Evolutionary conservation across 2,329 filamentous ascomycete genomes (phyloP), one percentile per base, ranked within the genome.

Genomic region (Venturia aucupariae): DNA sequence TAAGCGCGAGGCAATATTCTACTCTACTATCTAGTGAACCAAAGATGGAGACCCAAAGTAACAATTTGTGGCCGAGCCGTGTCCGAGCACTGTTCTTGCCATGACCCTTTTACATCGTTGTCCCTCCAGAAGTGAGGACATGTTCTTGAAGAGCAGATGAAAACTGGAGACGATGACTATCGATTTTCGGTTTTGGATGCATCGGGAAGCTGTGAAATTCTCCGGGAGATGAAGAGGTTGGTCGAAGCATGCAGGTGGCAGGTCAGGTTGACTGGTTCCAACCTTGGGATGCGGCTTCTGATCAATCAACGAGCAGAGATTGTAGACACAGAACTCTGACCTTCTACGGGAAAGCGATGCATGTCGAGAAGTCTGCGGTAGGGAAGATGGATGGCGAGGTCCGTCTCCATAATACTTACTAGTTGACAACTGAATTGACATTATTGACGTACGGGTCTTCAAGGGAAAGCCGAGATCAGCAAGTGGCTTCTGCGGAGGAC

Each of bases 101-200:
- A n/a, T n/a, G n/a, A n/a, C n/a, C n/a, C n/a, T n/a, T n/a, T n/a
- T n/a, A n/a, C n/a, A n/a, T n/a, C n/a, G n/a, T n/a, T n/a, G n/a
- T n/a, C n/a, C 10, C 51, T 57, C 51, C 51, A 57, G 51, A 57
- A 35, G 27, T 8, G 51, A 32, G 17, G 30, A 35, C 15, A 17
- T 32, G 48, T 7, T 30, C 24, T 3, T 32, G 48, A 30, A 4
- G n/a, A 35, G 35, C 19, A 57, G 51, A 57, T 57, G 51, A 57
- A 57, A 57, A 57, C 30, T 57, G 51, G 51, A 57, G 27, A 27
- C 8, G 27, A 13, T 35, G 51, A 57, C 51, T 57, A 57, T 57
- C 19, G 51, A 57, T 35, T 57, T 57, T 57, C 24, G 51, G 35
- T 35, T 57, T 57, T 57, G 8, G 51, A 57, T 35, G 27, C 51